Evolutionary conservation across 495 filamentous ascomycete species (phyloP), one percentile per base, ranked within the genome.

Genomic region (Oleoguttula mirabilis): DNA sequence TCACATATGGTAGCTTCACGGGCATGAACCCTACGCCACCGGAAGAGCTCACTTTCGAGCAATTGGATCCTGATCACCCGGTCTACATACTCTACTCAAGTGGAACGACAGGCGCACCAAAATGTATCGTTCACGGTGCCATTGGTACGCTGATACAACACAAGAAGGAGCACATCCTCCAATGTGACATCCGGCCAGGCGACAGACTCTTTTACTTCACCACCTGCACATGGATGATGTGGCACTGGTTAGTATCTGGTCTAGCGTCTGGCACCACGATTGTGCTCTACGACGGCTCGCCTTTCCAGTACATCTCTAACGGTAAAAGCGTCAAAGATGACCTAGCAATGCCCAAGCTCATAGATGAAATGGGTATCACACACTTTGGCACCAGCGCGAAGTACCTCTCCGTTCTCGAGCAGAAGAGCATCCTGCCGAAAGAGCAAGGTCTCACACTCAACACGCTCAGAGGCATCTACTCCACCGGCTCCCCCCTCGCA

Each of bases 191-290:
- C 50, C 66, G 64, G 5, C 71, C 73, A 0, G 68, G 71, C 11
- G 74, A 77, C 45, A 67, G 75, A 2, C 71, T 83, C 47, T 88
- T 75, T 64, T 93, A 90, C 62, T 94, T 84, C 57, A 93, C 87
- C 2, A 94, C 87, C 2, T 79, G 75, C 21, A 92, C 87, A 3
- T 90, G 82, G 85, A 90, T 93, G 86, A 94, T 94, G 87, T 90
- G 85, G 82, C 87, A 94, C 59, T 94, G 87, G 87, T 75, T 86
- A 32, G 75, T 93, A 15, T 88, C 83, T 4, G 84, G 74, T 0
- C 72, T 94, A 7, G 80, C 84, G 10, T 76, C 72, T 39, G 87
- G 86, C 41, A 71, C 80, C 5, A 88, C 84, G 0, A 68, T 94
- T 30, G 72, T 94, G 16, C 69, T 93, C 3, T 95, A 95, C 60